These are phyloP conservation scores for Starmerella davenportii DNA, from an alignment of 805 yeast genomes.

Conservation along the genomic window DNA sequence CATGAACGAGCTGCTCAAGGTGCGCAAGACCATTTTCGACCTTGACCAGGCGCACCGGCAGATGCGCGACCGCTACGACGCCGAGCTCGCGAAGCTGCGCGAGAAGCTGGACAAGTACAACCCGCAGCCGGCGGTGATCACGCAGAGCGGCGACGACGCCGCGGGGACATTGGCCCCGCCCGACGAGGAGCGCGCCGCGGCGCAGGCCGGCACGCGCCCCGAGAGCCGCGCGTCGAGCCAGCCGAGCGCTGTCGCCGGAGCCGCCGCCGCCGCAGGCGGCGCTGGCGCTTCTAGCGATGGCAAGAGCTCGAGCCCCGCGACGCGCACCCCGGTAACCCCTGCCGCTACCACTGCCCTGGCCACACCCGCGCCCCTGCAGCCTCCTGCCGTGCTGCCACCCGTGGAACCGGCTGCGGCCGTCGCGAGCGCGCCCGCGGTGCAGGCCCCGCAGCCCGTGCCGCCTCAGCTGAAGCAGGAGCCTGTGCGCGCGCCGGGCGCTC, in stretches of 20 bases:
- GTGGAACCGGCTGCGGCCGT: too few species aligned
- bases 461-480: too few species aligned
- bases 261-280: slow-evolving; percentile 7
- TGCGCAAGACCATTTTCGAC: slow-evolving; percentile 84
- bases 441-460: too few species aligned
- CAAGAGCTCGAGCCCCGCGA: too few species aligned
- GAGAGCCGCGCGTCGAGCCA: slow-evolving; percentile 10
- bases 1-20: slow-evolving; percentile 80
- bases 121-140: slow-evolving; percentile 2
- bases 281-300: too few species aligned
- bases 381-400: too few species aligned
- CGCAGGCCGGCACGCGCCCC: not conserved
- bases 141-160: not conserved
- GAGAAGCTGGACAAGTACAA: slow-evolving; percentile 46
- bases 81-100: slow-evolving; percentile 71
- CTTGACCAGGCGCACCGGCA: slow-evolving; percentile 85
- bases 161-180: slow-evolving; percentile 1
- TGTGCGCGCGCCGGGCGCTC: too few species aligned
- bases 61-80: slow-evolving; percentile 90
- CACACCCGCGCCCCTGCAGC: too few species aligned
- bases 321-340: too few species aligned
- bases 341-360: too few species aligned
- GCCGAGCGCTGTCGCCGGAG: slow-evolving; percentile 8
- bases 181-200: slow-evolving; percentile 13
- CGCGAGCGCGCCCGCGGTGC: too few species aligned